Conservation (phyloP, 169 alveolate species). For the Eimeria tenella region DNA sequence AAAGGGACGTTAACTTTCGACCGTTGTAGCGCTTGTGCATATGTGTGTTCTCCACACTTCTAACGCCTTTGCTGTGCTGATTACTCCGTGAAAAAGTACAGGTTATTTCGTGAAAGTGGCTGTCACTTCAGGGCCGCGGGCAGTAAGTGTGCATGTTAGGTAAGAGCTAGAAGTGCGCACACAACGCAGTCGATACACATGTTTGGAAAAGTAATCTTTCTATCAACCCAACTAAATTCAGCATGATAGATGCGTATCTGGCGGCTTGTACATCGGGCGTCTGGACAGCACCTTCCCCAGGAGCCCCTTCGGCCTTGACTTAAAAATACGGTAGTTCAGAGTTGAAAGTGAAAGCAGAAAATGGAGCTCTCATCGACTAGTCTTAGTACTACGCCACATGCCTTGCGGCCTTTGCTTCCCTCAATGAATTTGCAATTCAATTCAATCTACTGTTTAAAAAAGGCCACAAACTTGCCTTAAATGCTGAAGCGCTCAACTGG, state of each 20-base stretch:
- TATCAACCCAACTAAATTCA: background rate
- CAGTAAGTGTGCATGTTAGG: too few species aligned
- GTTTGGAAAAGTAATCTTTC: too few species aligned
- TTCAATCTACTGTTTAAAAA: background rate
- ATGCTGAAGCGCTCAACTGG: background rate
- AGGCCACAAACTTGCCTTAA: background rate
- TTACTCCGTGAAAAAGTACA: too few species aligned
- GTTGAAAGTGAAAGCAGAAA: background rate
- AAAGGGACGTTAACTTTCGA: too few species aligned
- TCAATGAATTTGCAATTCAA: background rate
- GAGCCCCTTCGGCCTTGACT: background rate
- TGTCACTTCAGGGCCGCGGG: too few species aligned
- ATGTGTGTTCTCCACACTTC: too few species aligned
- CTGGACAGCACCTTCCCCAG: background rate
- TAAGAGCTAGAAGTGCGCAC: too few species aligned
- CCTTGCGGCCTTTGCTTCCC: slow-evolving; percentile 19
- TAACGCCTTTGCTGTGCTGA: too few species aligned
- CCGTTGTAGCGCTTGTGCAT: too few species aligned
- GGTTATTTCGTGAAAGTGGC: too few species aligned
- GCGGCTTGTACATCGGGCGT: background rate
- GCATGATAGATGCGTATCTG: background rate
- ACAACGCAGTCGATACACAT: too few species aligned
- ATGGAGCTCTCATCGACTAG: background rate
- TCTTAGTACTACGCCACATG: background rate
- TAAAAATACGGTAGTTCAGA: background rate